A percentile compares a stretch with the other conserved stretches of the same genome.
These are phyloP conservation scores for Candida coquimbonensis DNA, from an alignment of 805 yeast genomes.

Conservation along the genomic window DNA sequence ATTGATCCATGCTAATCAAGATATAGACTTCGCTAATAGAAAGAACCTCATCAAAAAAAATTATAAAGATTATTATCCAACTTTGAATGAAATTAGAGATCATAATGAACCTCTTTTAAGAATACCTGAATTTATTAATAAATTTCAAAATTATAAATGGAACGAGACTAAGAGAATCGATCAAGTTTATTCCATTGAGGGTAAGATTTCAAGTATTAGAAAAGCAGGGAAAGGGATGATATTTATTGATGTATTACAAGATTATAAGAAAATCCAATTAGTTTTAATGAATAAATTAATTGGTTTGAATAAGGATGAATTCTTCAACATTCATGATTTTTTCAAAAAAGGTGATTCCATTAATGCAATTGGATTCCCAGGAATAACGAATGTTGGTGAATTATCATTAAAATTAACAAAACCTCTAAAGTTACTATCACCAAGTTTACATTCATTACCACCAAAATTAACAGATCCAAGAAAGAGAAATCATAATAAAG, in stretches of 20 bases:
- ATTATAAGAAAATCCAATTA: slow-evolving; percentile 49
- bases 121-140: slow-evolving; percentile 32
- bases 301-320: slow-evolving; percentile 35
- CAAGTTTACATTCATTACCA: slow-evolving; percentile 68
- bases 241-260: slow-evolving; percentile 65
- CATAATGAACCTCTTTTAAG: slow-evolving; percentile 14
- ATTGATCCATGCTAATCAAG: slow-evolving; percentile 14
- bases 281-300: slow-evolving; percentile 49
- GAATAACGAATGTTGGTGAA: slow-evolving; percentile 72
- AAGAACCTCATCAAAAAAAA: slow-evolving; percentile 11
- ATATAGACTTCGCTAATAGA: slow-evolving; percentile 20
- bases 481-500: slow-evolving; percentile 59
- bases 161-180: slow-evolving; percentile 20
- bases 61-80: slow-evolving; percentile 21
- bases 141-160: slow-evolving; percentile 23
- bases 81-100: slow-evolving; percentile 12
- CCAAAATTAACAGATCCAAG: slow-evolving; percentile 49
- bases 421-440: slow-evolving; percentile 51
- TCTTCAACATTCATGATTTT: slow-evolving; percentile 27
- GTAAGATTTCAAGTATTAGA: slow-evolving; percentile 52
- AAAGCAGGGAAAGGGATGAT: slow-evolving; percentile 61
- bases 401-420: slow-evolving; percentile 54
- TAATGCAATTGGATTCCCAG: slow-evolving; percentile 61
- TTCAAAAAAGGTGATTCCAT: slow-evolving; percentile 71
- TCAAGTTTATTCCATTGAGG: slow-evolving; percentile 31